phyloP scores from a whole-genome alignment of 2,329 filamentous ascomycete species.

The Aspergillus pseudotamarii region DNA sequence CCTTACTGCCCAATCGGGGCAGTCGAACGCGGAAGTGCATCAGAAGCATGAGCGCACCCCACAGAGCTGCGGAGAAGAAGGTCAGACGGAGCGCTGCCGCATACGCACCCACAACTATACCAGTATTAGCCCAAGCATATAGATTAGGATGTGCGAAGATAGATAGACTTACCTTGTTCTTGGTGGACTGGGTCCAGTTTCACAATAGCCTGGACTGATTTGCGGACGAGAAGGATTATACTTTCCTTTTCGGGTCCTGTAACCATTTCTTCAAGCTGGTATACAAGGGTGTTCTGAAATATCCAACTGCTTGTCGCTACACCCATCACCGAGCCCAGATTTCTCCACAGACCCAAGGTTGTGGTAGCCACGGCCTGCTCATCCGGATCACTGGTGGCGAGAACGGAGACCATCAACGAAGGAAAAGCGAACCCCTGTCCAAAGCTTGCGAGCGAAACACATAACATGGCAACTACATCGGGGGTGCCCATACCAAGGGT shows the following conservation, averaged over 20 bases:
- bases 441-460: slow-evolving; percentile 59
- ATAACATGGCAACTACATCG: slow-evolving; percentile 56
- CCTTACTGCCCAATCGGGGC: slow-evolving; percentile 34
- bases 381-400: slow-evolving; percentile 60
- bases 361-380: slow-evolving; percentile 71
- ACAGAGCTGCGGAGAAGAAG: slow-evolving; percentile 42
- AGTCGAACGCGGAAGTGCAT: slow-evolving; percentile 36
- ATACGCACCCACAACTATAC: slow-evolving; percentile 41
- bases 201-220: slow-evolving; percentile 53
- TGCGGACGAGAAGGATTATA: slow-evolving; percentile 53
- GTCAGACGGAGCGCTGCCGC: slow-evolving; percentile 39
- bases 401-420: slow-evolving; percentile 63
- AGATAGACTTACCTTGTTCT: slow-evolving; percentile 46
- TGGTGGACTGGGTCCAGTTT: slow-evolving; percentile 49
- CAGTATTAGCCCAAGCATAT: slow-evolving; percentile 19
- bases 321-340: slow-evolving; percentile 72
- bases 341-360: slow-evolving; percentile 72
- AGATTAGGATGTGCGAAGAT: not conserved
- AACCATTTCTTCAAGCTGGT: slow-evolving; percentile 62
- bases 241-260: slow-evolving; percentile 60
- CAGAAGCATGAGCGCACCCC: slow-evolving; percentile 36
- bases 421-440: slow-evolving; percentile 69
- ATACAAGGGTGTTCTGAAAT: slow-evolving; percentile 69
- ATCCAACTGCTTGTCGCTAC: slow-evolving; percentile 71
- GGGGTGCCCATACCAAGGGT: slow-evolving; percentile 57